Conservation (phyloP, 306 rosid genomes). For the Rubus idaeus region DNA sequence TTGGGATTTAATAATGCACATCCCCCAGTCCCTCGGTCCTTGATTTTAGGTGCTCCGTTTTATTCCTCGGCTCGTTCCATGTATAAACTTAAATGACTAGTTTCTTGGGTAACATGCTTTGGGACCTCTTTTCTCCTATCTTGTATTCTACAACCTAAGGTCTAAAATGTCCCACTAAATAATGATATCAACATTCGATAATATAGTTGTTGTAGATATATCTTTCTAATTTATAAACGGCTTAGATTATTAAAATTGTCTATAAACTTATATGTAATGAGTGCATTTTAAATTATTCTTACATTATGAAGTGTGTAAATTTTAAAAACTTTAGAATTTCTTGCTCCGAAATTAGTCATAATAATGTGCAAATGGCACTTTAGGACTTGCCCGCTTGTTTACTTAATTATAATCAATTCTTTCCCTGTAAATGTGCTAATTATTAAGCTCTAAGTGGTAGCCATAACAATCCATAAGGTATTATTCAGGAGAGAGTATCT, state of each 20-base stretch:
- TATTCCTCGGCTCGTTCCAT: background rate
- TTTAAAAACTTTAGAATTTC: background rate
- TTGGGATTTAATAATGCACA: conserved; percentile 7
- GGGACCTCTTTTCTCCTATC: conserved; percentile 6
- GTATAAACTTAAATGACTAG: background rate
- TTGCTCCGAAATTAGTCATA: background rate
- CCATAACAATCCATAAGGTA: too few species aligned
- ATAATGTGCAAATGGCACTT: too few species aligned
- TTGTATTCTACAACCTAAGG: background rate
- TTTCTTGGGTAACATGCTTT: conserved; percentile 12
- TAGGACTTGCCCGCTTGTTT: too few species aligned
- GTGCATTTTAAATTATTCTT: background rate
- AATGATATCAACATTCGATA: background rate
- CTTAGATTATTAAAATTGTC: too few species aligned
- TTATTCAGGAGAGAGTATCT: too few species aligned
- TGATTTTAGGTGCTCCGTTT: background rate
- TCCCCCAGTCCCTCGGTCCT: background rate
- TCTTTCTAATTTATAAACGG: too few species aligned
- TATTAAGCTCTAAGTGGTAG: background rate
- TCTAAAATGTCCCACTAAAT: conserved; percentile 21
- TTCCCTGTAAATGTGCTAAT: background rate
- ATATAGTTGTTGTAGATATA: too few species aligned
- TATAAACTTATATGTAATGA: background rate
- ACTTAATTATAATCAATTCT: too few species aligned
- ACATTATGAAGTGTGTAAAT: background rate